A percentile compares a stretch with the other conserved stretches of the same genome.
Evolutionary conservation across 2,329 filamentous ascomycete species (phyloP).

Genomic region (Nemania sp.): DNA sequence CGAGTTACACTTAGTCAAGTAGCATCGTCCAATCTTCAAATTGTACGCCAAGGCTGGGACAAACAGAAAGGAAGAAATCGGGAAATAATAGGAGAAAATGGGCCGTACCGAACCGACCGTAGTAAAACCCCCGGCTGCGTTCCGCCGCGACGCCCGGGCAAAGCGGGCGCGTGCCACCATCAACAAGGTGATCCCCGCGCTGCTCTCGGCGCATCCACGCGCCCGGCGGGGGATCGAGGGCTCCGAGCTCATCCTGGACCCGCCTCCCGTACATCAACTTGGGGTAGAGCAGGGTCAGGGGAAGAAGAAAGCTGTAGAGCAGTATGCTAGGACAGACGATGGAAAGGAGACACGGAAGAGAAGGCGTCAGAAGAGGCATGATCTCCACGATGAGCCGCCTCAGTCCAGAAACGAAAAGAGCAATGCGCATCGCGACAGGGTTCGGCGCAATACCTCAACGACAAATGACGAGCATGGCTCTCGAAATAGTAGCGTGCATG

Average conservation of each 20-base stretch:
- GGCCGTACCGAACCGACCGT: conserved; percentile 50
- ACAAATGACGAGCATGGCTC: neutral
- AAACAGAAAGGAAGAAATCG: neutral
- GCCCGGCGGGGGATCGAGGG: conserved; percentile 66
- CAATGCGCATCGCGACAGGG: neutral
- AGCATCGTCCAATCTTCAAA: too few species aligned
- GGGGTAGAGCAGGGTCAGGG: neutral
- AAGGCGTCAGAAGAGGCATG: neutral
- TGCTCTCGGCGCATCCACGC: conserved; percentile 65
- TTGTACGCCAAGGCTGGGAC: neutral
- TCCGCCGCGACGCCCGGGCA: conserved; percentile 55
- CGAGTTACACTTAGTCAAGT: too few species aligned
- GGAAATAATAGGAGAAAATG: conserved; percentile 38
- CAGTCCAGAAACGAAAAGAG: neutral
- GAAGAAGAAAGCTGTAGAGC: neutral
- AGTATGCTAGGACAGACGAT: neutral
- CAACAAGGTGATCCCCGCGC: conserved; percentile 69
- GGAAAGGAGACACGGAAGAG: neutral
- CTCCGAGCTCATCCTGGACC: conserved; percentile 61
- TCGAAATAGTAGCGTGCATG: too few species aligned
- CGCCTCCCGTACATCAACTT: conserved; percentile 26
- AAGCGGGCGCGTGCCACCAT: conserved; percentile 69
- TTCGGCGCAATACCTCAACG: neutral
- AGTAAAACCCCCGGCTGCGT: conserved; percentile 47
- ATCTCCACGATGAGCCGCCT: neutral